These are phyloP conservation scores for Calycina herbarum DNA, from an alignment of 2,329 filamentous ascomycete species.

Conservation along the genomic window DNA sequence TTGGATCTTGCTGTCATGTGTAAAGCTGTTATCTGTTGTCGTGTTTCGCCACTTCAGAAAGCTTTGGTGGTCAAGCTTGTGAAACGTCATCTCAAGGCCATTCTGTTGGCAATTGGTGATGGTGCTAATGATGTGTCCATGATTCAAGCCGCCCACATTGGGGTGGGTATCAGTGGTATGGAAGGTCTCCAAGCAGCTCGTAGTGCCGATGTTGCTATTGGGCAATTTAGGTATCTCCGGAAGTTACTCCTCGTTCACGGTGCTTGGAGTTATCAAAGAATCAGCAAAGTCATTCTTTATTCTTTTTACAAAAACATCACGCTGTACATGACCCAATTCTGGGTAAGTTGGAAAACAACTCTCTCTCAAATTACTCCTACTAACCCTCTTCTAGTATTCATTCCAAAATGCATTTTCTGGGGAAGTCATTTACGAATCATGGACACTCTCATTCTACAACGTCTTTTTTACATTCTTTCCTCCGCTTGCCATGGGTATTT, in stretches of 20 bases:
- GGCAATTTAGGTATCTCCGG: constrained; percentile 90
- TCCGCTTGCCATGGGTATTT: constrained; percentile 90
- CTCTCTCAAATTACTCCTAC: constrained; percentile 29
- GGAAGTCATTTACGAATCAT: constrained; percentile 97
- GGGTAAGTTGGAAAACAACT: constrained; percentile 58
- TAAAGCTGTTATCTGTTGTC: constrained; percentile 98
- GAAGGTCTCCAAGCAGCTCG: constrained; percentile 96
- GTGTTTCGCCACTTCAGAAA: constrained; percentile 96
- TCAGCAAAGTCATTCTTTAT: constrained; percentile 96
- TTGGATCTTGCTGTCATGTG: constrained; percentile 91
- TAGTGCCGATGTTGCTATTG: constrained; percentile 93
- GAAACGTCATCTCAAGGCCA: constrained; percentile 84
- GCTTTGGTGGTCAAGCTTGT: constrained; percentile 97
- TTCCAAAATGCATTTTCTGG: constrained; percentile 99
- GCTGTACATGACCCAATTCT: constrained; percentile 98
- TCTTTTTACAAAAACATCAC: constrained; percentile 99
- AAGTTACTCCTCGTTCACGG: constrained; percentile 95
- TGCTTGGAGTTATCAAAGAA: constrained; percentile 94
- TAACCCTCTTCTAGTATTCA: constrained; percentile 63
- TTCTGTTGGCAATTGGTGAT: constrained; percentile 93
- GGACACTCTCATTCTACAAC: constrained; percentile 99
- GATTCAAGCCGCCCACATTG: constrained; percentile 98
- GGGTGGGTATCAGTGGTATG: constrained; percentile 93
- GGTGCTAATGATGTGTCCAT: constrained; percentile 99
- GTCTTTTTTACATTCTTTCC: constrained; percentile 95